These are phyloP conservation scores for Nicotiana undulata DNA, from an alignment of 257 asterid genomes.

Conservation along the genomic window DNA sequence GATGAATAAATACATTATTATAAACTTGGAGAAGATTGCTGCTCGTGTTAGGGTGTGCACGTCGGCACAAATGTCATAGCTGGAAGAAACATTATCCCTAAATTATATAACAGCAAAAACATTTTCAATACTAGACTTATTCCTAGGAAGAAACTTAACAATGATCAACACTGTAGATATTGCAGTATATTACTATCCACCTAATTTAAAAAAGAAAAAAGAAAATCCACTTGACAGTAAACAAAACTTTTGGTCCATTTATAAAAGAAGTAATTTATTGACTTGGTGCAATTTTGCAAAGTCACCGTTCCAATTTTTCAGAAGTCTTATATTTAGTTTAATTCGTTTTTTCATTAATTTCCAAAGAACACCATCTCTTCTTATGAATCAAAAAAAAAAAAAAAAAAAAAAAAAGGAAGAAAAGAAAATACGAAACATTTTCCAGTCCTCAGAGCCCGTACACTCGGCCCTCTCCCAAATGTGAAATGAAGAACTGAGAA, in stretches of 20 bases:
- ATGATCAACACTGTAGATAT: background rate
- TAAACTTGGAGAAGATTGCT: background rate
- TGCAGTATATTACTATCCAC: background rate
- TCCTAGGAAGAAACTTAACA: background rate
- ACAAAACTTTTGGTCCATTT: background rate
- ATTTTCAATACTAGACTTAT: background rate
- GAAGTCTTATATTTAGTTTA: background rate
- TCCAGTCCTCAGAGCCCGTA: background rate
- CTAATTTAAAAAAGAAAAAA: background rate
- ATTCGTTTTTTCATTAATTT: background rate
- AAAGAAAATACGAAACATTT: background rate
- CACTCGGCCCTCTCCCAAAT: background rate
- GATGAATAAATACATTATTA: background rate
- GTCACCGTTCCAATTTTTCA: too few species aligned
- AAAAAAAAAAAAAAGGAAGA: background rate
- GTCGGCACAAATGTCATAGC: background rate
- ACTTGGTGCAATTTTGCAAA: background rate
- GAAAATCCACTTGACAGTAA: background rate
- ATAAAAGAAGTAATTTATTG: background rate
- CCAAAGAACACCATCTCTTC: background rate
- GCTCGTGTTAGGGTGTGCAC: background rate
- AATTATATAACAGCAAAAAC: background rate
- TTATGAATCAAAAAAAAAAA: background rate
- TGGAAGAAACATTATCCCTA: background rate
- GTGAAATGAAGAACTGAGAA: constrained; percentile 11